Conservation (phyloP, 2,329 filamentous ascomycete genomes). For the Magnaporthiopsis rhizophila region DNA sequence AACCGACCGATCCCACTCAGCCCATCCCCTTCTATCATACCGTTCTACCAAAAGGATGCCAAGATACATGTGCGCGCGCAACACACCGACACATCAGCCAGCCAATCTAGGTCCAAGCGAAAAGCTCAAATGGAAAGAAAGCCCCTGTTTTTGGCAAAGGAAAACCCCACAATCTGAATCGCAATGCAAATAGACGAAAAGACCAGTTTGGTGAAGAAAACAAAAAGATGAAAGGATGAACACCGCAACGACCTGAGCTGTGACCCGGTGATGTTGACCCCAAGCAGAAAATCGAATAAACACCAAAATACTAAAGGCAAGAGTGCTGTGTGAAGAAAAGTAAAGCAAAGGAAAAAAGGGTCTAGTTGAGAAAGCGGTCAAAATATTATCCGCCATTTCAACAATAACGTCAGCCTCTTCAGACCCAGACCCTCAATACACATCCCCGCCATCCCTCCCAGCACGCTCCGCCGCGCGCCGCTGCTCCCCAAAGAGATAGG, state of each 20-base stretch:
- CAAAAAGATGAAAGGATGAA: background rate
- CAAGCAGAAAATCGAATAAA: background rate
- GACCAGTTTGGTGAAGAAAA: background rate
- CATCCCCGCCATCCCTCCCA: background rate
- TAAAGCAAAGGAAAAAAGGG: background rate
- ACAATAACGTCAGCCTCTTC: background rate
- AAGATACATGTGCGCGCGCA: background rate
- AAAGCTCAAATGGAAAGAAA: background rate
- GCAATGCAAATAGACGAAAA: background rate
- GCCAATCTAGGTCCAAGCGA: background rate
- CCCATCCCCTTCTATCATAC: background rate
- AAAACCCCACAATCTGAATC: too few relatives aligned
- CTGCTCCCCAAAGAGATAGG: slow-evolving; percentile 71
- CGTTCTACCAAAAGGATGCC: background rate
- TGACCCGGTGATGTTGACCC: background rate
- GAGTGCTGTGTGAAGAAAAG: background rate
- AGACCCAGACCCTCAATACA: background rate
- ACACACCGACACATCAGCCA: background rate
- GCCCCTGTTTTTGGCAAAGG: background rate
- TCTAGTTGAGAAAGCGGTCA: background rate
- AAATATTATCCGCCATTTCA: background rate
- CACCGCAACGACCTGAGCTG: background rate
- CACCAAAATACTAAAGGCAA: background rate
- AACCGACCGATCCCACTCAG: background rate
- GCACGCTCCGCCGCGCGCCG: slow-evolving; percentile 9